A percentile compares a stretch with the other conserved stretches of the same genome.
Conservation (phyloP, 169 alveolate species). For the Cryptosporidium parvum region DNA sequence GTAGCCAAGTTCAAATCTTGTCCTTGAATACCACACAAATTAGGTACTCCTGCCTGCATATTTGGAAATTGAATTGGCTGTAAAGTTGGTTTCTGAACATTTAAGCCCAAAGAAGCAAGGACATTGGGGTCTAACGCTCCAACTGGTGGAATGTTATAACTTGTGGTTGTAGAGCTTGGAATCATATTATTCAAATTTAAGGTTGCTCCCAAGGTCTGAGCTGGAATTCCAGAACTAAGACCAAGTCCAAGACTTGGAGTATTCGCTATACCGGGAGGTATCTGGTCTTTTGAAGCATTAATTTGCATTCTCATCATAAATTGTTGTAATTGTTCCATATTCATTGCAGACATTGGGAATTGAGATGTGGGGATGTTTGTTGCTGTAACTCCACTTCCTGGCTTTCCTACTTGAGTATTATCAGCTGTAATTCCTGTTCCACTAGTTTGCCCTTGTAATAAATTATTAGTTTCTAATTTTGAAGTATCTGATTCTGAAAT, state of each 20-base stretch:
- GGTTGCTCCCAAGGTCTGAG: constrained; percentile 3
- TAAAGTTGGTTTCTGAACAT: constrained; percentile 58
- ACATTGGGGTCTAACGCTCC: constrained; percentile 64
- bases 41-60: constrained; percentile 61
- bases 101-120: constrained; percentile 50
- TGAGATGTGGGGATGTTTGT: constrained; percentile 35
- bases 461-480: background rate
- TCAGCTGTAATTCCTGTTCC: background rate
- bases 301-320: constrained; percentile 46
- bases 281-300: constrained; percentile 5
- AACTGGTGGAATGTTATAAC: constrained; percentile 45
- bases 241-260: constrained; percentile 20
- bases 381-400: background rate
- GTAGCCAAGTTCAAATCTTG: constrained; percentile 58
- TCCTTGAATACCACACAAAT: constrained; percentile 72
- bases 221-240: constrained; percentile 2
- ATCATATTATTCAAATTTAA: constrained; percentile 1
- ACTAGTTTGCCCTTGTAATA: background rate
- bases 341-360: constrained; percentile 59
- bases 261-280: background rate
- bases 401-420: background rate
- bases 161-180: constrained; percentile 1
- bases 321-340: constrained; percentile 56
- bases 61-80: constrained; percentile 70
- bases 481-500: constrained; percentile 21